phyloP scores from a whole-genome alignment of 805 yeast genomes.

The Myxozyma vanderwaltii region DNA sequence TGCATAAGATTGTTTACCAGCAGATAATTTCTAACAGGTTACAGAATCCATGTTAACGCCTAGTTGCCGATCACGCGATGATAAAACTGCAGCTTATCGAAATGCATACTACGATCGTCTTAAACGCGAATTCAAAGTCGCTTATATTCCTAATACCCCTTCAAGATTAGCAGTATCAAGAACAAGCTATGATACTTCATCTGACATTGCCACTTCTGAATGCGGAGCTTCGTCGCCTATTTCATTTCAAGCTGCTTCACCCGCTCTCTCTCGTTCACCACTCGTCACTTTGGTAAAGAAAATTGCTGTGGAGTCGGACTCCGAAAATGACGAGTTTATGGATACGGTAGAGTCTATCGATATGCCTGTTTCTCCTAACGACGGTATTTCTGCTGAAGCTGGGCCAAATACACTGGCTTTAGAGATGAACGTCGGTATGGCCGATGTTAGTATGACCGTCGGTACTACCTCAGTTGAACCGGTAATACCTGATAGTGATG shows the following conservation, averaged over 20 bases:
- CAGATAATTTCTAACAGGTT: background rate
- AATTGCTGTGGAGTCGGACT: constrained; percentile 2
- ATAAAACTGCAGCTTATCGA: background rate
- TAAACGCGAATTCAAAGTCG: constrained; percentile 1
- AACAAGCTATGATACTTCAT: constrained; percentile 26
- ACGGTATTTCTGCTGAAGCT: background rate
- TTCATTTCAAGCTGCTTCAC: background rate
- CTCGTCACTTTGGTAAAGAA: background rate
- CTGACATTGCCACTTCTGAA: constrained; percentile 18
- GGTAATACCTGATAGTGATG: too few species aligned
- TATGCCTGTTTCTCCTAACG: background rate
- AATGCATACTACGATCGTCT: background rate
- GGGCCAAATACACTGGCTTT: too few species aligned
- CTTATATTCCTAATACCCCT: constrained; percentile 26
- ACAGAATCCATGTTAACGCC: too few species aligned
- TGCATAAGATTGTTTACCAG: background rate
- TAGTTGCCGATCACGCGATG: background rate
- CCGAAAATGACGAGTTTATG: constrained; percentile 20
- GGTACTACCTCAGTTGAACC: too few species aligned
- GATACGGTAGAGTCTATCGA: constrained; percentile 21
- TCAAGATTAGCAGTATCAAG: constrained; percentile 26
- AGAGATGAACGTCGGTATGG: too few species aligned
- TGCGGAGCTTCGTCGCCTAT: constrained; percentile 1
- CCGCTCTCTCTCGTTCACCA: background rate
- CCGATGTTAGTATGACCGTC: too few species aligned